Evolutionary conservation across 176 grass and related monocot genomes (phyloP).

Genomic region (Puya raimondii): DNA sequence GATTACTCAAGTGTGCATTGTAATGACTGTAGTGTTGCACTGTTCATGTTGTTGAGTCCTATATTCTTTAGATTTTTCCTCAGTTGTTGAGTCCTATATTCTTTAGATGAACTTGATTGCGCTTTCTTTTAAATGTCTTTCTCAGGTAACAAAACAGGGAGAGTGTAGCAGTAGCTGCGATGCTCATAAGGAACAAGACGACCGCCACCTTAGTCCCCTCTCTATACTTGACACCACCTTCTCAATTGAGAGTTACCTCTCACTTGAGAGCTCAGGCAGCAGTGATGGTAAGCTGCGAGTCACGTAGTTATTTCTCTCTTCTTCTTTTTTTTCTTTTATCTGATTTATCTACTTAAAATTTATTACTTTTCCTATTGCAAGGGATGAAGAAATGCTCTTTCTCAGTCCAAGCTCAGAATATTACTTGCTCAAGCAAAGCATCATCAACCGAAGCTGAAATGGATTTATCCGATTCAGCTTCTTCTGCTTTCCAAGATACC

Average conservation of each 20-base stretch:
- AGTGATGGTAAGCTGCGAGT: slow-evolving; percentile 29
- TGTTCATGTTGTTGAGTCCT: too few species aligned
- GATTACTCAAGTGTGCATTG: too few species aligned
- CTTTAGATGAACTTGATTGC: not conserved
- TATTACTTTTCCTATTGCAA: slow-evolving; percentile 14
- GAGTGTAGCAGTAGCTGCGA: slow-evolving; percentile 40
- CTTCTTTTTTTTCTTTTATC: not conserved
- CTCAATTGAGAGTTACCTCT: slow-evolving; percentile 49
- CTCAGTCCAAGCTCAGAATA: slow-evolving; percentile 37
- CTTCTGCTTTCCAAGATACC: slow-evolving; percentile 31
- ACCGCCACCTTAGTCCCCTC: slow-evolving; percentile 45
- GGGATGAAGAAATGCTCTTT: slow-evolving; percentile 32
- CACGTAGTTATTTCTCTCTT: not conserved
- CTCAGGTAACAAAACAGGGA: slow-evolving; percentile 42
- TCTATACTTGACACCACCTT: slow-evolving; percentile 53
- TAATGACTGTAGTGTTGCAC: too few species aligned
- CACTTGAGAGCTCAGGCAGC: slow-evolving; percentile 46
- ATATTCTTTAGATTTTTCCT: too few species aligned
- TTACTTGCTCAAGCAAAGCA: slow-evolving; percentile 26
- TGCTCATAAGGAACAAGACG: slow-evolving; percentile 22
- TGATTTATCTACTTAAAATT: slow-evolving; percentile 2
- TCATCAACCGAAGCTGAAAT: slow-evolving; percentile 24
- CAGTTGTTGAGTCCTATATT: too few species aligned
- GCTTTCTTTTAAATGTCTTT: not conserved
- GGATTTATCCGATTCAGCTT: slow-evolving; percentile 42